A percentile compares a stretch with the other conserved stretches of the same genome.
These are phyloP conservation scores for Talaromyces albobiverticillius DNA, from an alignment of 2,329 filamentous ascomycete genomes.

Conservation along the genomic window DNA sequence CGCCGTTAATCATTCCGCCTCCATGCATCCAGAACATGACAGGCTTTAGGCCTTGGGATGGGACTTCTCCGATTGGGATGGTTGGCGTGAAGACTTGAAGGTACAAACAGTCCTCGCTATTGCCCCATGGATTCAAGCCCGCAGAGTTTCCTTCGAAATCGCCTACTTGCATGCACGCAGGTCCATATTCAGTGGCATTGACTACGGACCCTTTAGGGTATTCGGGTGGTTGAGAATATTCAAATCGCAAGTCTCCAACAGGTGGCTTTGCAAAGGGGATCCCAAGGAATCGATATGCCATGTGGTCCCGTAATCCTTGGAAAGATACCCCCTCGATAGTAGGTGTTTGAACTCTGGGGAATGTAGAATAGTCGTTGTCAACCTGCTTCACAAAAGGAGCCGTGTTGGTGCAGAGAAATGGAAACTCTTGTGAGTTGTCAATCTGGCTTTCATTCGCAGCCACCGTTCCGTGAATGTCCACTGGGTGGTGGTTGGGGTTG, in stretches of 20 bases:
- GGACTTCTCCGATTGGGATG: not conserved
- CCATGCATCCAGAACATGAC: conserved; percentile 48
- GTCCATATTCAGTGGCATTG: conserved; percentile 23
- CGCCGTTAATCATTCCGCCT: conserved; percentile 44
- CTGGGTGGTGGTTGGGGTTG: not conserved
- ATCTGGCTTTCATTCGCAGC: not conserved
- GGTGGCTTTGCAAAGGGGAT: conserved; percentile 34
- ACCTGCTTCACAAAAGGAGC: conserved; percentile 6
- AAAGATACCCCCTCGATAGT: conserved; percentile 5
- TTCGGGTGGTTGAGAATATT: conserved; percentile 23
- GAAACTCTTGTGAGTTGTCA: not conserved
- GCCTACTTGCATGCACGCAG: conserved; percentile 29
- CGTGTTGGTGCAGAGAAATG: conserved; percentile 13
- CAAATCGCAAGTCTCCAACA: conserved; percentile 27
- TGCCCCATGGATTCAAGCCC: conserved; percentile 14
- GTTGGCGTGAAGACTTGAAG: conserved; percentile 25
- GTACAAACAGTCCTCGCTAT: conserved; percentile 32
- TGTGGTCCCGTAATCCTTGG: conserved; percentile 10
- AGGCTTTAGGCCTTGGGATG: conserved; percentile 26
- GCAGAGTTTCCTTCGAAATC: conserved; percentile 11
- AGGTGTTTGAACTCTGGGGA: conserved; percentile 7
- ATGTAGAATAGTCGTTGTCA: conserved; percentile 12
- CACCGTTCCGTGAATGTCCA: not conserved
- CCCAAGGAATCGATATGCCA: conserved; percentile 14
- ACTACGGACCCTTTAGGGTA: conserved; percentile 18